These are phyloP conservation scores for Nakataea oryzae DNA, from an alignment of 2,329 filamentous ascomycete species.

Conservation along the genomic window DNA sequence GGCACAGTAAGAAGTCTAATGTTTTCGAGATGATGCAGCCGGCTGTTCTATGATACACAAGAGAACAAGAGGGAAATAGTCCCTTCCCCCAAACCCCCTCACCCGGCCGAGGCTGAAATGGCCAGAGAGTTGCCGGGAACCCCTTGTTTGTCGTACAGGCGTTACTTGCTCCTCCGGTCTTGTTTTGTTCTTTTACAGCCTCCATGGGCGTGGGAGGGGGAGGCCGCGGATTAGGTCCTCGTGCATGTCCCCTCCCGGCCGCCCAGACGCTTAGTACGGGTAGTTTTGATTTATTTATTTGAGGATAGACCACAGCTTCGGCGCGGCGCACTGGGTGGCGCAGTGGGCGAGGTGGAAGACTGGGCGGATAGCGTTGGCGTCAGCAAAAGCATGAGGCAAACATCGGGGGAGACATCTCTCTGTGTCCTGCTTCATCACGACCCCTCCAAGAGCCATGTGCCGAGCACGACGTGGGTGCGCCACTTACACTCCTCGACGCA, in stretches of 20 bases:
- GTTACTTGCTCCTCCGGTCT: not conserved
- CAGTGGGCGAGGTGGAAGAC: slow-evolving; percentile 99
- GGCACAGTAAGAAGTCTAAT: not conserved
- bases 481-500: slow-evolving; percentile 97
- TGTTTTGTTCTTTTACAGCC: not conserved
- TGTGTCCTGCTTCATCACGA: not conserved
- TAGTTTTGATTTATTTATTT: slow-evolving; percentile 54
- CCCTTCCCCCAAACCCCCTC: not conserved
- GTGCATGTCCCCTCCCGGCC: not conserved
- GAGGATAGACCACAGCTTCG: slow-evolving; percentile 87
- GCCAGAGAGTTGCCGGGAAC: not conserved
- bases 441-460: not conserved
- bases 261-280: not conserved
- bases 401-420: not conserved
- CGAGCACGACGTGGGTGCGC: not conserved
- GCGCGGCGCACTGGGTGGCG: slow-evolving; percentile 82
- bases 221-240: not conserved
- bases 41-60: slow-evolving; percentile 4
- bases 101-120: not conserved
- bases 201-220: not conserved
- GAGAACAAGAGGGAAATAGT: not conserved
- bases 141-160: not conserved
- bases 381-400: not conserved
- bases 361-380: slow-evolving; percentile 23
- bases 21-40: slow-evolving; percentile 2